Base-by-base conservation (phyloP, 78 protist species). In the Polysphondylium violaceum region DNA sequence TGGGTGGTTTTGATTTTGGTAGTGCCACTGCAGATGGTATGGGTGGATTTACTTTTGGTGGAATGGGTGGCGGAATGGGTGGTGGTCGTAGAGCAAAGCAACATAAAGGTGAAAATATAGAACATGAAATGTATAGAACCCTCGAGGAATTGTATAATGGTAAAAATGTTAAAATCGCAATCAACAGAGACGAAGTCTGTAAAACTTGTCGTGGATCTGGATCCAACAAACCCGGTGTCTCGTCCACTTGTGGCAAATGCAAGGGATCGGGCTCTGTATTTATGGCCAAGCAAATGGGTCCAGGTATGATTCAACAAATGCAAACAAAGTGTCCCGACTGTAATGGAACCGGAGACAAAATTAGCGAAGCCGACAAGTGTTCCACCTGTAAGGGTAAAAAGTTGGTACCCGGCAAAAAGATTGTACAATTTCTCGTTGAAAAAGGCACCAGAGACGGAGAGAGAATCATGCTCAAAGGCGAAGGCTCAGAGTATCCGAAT, bases 271-370 rank as follows among this genome's bases (percentile, higher is more conserved):
- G 97, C 17, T 27, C 86, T 11, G 61, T 63, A 31, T 69, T 95
- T 17, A 27, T 74, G 55, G 69, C 74, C 31, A 95, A 89, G 9
- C 98, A 94, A 68, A 17, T 95, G 4, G 98, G 96, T 3, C 98
- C 98, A 21, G 98, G 98, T 36, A 91, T 98, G 94, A 78, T 96
- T 23, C 96, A 94, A 74, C 97, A 96, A 77, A 36, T 92, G 31
- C 98, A 90, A 69, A 17, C 77, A 8, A 41, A 43, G 6, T 83
- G 91, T 83, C 91, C 79, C 1, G 50, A 55, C 2, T 83, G 91
- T 33, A 43, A 83, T 58, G 91, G 79, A n/a, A 59, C 91, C 21
- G 91, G 91, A 41, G 79, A 69, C 11, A 83, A 51, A 19, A 51
- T 83, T 1, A 71, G 53, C 40, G 91, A 83, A n/a, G 91, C 29